Percentiles rank a stretch among this genome's conserved stretches.
Conservation (phyloP, 768 basidiomycete species). For the Hypholoma sublateritium region DNA sequence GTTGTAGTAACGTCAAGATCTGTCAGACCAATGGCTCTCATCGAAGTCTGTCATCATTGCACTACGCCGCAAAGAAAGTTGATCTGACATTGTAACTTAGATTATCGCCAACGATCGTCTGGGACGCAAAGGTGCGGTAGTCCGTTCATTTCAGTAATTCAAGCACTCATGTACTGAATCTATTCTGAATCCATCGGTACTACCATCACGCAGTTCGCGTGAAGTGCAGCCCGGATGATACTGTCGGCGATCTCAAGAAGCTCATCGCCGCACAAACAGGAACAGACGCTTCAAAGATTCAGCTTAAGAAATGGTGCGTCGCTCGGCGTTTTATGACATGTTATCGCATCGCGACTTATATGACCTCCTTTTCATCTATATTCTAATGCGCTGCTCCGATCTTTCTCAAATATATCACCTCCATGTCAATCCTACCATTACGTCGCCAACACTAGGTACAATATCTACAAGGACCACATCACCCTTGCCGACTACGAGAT, state of each 20-base stretch:
- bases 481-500: slow-evolving; percentile 92
- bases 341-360: background rate
- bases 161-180: background rate
- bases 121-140: slow-evolving; percentile 78
- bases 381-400: background rate
- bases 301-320: slow-evolving; percentile 93
- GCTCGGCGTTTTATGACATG: background rate
- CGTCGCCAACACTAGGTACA: slow-evolving; percentile 62
- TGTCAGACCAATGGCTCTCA: slow-evolving; percentile 43
- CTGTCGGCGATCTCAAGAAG: slow-evolving; percentile 95
- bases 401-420: background rate
- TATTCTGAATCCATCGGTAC: background rate
- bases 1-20: background rate
- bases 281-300: slow-evolving; percentile 81
- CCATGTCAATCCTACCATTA: background rate
- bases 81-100: slow-evolving; percentile 34
- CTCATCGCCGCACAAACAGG: slow-evolving; percentile 97
- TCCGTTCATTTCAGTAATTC: background rate
- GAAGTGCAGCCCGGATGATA: slow-evolving; percentile 94
- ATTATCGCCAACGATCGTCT: slow-evolving; percentile 96
- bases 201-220: slow-evolving; percentile 69
- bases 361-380: background rate
- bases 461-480: slow-evolving; percentile 94
- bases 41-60: slow-evolving; percentile 40
- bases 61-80: background rate